Base-by-base conservation (phyloP, 2,329 filamentous ascomycete genomes). In the Paradendryphiella salina region DNA sequence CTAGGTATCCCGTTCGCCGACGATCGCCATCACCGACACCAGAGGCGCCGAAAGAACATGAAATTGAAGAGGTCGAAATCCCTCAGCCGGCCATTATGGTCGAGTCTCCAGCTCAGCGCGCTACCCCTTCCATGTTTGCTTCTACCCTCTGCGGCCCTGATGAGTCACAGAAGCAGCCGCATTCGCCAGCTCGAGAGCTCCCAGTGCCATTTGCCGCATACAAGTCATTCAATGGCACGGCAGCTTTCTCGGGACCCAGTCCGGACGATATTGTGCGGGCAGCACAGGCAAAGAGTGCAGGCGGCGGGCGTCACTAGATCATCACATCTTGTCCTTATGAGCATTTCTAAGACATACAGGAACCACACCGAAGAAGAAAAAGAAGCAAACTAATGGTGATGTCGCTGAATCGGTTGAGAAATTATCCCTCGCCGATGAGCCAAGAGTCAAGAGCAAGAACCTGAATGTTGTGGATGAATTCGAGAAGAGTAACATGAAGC, bases 191-290 rank as follows among this genome's bases (percentile, higher is more conserved):
- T 4, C 36, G 56, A 41, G 49, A 50, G 9, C 68, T 73, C 41
- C 60, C 73, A 45, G 63, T 79, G 41, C 74, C 77, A n/a, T 78
- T 76, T 50, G 64, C 69, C 31, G 60, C 57, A n/a, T 59, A 64
- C 49, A 59, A 61, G 40, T 61, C 63, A 15, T 67, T 70, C 47
- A 79, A 70, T 68, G 78, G 74, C 68, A 64, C 79, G 66, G 60
- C 84, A 67, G 83, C 86, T 52, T 96, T 96, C 76, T 80, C 86
- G 79, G 84, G 85, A 71, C 92, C 93, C 47, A 96, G 92, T 75
- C 92, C 92, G 61, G 92, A 97, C 77, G 92, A 96, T 73, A 77
- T 94, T 67, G 89, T 96, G 65, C 81, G 90, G 57, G 85, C 86
- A 73, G 93, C 92, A 63, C 93, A 96, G 80, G 66, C 73, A 38